These are phyloP conservation scores for Salicornia ramosissima DNA, from an alignment of 148 eudicot species.

Conservation along the genomic window DNA sequence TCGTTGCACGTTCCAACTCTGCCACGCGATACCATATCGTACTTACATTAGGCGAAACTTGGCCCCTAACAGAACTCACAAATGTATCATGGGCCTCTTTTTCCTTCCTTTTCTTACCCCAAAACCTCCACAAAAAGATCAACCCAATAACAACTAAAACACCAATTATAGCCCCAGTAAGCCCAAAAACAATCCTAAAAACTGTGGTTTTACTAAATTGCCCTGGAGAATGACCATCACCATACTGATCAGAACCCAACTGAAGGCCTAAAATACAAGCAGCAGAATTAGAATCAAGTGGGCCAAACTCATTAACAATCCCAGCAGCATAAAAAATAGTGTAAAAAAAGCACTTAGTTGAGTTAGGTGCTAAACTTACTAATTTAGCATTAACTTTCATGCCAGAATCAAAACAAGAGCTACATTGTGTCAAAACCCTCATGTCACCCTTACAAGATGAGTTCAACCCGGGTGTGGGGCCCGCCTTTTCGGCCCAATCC, in stretches of 20 bases:
- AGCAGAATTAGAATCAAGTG: constrained; percentile 39
- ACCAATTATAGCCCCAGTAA: constrained; percentile 41
- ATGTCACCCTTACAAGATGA: constrained; percentile 49
- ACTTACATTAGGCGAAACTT: constrained; percentile 45
- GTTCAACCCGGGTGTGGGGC: constrained; percentile 29
- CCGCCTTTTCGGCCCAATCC: constrained; percentile 45
- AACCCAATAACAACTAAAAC: constrained; percentile 21
- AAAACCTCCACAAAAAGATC: constrained; percentile 21
- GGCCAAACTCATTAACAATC: constrained; percentile 46
- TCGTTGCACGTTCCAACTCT: constrained; percentile 60
- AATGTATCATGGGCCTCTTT: constrained; percentile 37
- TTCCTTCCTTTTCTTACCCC: constrained; percentile 35
- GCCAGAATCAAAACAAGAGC: constrained; percentile 59
- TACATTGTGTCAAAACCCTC: constrained; percentile 38
- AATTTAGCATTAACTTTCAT: constrained; percentile 39
- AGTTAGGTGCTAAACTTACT: constrained; percentile 40
- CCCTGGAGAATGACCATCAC: constrained; percentile 11
- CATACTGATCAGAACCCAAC: constrained; percentile 23
- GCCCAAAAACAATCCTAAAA: constrained; percentile 33
- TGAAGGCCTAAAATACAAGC: constrained; percentile 54
- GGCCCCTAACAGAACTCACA: constrained; percentile 38
- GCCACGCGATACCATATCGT: constrained; percentile 46
- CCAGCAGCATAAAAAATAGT: constrained; percentile 56
- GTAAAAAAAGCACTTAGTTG: constrained; percentile 57
- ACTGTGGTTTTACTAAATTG: constrained; percentile 8